Conservation (phyloP, 1,139 yeast genomes). For the Taiozyma sp. region DNA sequence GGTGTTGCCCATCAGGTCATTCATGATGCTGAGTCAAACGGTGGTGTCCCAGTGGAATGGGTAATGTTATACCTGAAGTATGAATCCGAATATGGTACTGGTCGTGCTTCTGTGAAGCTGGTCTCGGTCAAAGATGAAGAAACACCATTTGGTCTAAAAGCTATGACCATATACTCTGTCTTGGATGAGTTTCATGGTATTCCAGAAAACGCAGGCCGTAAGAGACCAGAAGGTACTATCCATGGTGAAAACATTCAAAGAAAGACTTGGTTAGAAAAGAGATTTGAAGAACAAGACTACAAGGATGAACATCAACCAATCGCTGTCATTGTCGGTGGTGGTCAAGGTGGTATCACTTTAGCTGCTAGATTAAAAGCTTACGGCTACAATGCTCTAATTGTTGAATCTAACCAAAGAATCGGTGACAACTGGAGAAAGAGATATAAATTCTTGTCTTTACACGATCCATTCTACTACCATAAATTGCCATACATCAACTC, state of each 20-base stretch:
- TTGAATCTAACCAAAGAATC: constrained; percentile 32
- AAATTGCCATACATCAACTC: constrained; percentile 35
- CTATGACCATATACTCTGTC: constrained; percentile 31
- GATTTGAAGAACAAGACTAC: constrained; percentile 27
- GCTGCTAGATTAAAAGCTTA: constrained; percentile 38
- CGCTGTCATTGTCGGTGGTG: constrained; percentile 41
- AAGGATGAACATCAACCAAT: constrained; percentile 31
- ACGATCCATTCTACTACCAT: too few species aligned
- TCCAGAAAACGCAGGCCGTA: constrained; percentile 31
- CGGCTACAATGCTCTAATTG: constrained; percentile 35
- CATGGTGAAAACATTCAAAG: constrained; percentile 35
- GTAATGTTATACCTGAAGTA: constrained; percentile 31
- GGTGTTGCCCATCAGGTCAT: constrained; percentile 26
- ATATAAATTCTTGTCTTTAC: constrained; percentile 33
- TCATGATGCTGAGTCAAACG: constrained; percentile 25
- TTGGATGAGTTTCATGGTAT: constrained; percentile 31
- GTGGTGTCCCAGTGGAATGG: constrained; percentile 31
- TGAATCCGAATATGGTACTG: constrained; percentile 30
- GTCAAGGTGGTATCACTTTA: constrained; percentile 38
- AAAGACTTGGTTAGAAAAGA: constrained; percentile 29
- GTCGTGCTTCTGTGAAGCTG: constrained; percentile 32
- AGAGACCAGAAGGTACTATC: constrained; percentile 34
- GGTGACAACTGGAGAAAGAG: constrained; percentile 45
- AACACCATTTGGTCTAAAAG: constrained; percentile 28
- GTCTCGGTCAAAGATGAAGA: constrained; percentile 27